A percentile compares a stretch with the other conserved stretches of the same genome.
Evolutionary conservation across 2,329 filamentous ascomycete species (phyloP).

Genomic region (Nothomitra cinnamomea): DNA sequence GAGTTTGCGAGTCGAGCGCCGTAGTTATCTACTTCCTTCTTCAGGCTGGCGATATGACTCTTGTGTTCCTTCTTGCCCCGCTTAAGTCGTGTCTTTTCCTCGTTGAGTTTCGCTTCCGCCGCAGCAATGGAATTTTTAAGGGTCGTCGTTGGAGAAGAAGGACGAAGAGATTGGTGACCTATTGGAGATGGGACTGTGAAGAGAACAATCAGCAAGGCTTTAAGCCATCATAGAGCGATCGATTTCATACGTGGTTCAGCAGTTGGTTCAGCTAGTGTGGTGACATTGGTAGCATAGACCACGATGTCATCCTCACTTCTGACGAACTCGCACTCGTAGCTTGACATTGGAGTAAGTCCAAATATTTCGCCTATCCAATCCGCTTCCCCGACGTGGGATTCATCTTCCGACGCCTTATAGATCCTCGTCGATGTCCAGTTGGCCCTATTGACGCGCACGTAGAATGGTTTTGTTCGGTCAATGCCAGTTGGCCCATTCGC

Average conservation of each 20-base stretch:
- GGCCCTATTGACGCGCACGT: slow-evolving; percentile 61
- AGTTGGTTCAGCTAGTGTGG: slow-evolving; percentile 43
- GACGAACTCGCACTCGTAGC: slow-evolving; percentile 65
- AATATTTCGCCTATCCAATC: slow-evolving; percentile 53
- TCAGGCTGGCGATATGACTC: slow-evolving; percentile 45
- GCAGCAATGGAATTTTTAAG: slow-evolving; percentile 60
- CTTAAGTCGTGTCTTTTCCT: slow-evolving; percentile 53
- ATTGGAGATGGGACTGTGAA: slow-evolving; percentile 29
- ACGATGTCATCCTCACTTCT: slow-evolving; percentile 47
- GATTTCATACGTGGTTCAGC: slow-evolving; percentile 30
- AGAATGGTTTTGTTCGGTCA: slow-evolving; percentile 58
- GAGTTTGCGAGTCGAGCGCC: slow-evolving; percentile 48
- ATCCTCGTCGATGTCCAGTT: slow-evolving; percentile 67
- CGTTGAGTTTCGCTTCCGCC: slow-evolving; percentile 50
- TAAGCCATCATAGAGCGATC: slow-evolving; percentile 5
- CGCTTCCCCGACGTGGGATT: slow-evolving; percentile 28
- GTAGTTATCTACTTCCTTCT: slow-evolving; percentile 57
- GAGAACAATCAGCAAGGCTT: slow-evolving; percentile 11
- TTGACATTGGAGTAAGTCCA: slow-evolving; percentile 52
- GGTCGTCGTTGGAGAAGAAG: slow-evolving; percentile 61
- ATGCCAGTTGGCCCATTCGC: slow-evolving; percentile 29
- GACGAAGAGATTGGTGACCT: slow-evolving; percentile 45
- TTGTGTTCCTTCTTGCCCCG: slow-evolving; percentile 60
- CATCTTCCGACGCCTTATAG: slow-evolving; percentile 29
- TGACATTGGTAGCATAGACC: slow-evolving; percentile 54